Base-by-base conservation (phyloP, 2,329 filamentous ascomycete genomes). In the Diaporthe sp. region DNA sequence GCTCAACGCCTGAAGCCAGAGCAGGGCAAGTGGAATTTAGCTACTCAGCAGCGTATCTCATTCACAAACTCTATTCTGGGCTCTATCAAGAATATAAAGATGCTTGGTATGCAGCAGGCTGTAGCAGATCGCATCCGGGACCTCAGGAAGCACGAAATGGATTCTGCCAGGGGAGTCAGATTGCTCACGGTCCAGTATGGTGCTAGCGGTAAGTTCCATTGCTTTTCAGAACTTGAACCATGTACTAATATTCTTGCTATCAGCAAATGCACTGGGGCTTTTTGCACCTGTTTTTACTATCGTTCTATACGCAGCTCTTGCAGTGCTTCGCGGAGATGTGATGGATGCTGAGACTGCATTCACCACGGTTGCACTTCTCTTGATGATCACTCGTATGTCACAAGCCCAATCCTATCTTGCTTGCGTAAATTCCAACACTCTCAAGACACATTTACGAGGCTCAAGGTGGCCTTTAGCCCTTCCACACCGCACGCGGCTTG, bases 101-200 rank as follows among this genome's bases (percentile, higher is more conserved):
- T 85, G 80, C 79, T 86, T 15, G 84, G 83, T 0, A 75, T 85
- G 2, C 78, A 82, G 51, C n/a, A 72, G 0, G 70, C 73, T 17
- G 73, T 82, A 1, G 77, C 75, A 1, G 46, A 72, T 1, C 78
- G 79, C 8, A 79, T 84, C 1, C 73, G 79, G 8, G 15, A 72
- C 0, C 78, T 84, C 0, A 78, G 85, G 17, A 73, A 81, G 13
- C 55, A 77, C 12, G 86, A 88, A 72, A 78, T 86, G 1, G 58
- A 72, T 0, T 78, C 73, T 37, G 82, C 85, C 4, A 80, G 78
- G 8, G 81, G 78, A 15, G 78, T 87, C 3, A 79, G 86, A 46
- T 85, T 84, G 84, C 80, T 87, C 37, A 84, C 81, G 79, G 80
- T 86, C 0, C 79, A 79, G 22, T 86, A 87, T 74, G 85, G 85